Percentiles rank a stretch among this genome's conserved stretches.
phyloP scores from a whole-genome alignment of 148 eudicot species.

The Arbutus unedo region DNA sequence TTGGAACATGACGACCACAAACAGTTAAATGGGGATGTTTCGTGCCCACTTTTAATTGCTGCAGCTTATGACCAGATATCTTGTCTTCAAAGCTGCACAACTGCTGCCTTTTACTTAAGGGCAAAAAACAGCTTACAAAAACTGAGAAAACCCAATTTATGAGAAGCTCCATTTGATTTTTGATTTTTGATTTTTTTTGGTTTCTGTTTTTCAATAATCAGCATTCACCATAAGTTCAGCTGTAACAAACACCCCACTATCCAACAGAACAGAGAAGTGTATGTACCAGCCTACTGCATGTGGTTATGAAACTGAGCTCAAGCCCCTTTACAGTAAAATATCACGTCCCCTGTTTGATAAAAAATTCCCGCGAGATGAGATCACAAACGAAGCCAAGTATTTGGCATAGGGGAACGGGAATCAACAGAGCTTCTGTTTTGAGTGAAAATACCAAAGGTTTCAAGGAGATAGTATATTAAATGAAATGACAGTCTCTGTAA shows the following conservation, averaged over 20 bases:
- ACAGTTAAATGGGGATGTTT: not conserved
- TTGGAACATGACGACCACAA: not conserved
- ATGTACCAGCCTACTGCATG: not conserved
- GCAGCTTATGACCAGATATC: not conserved
- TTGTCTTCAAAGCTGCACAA: not conserved
- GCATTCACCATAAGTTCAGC: not conserved
- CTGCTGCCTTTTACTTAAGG: not conserved
- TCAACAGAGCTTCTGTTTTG: too few relatives aligned
- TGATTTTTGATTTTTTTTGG: not conserved
- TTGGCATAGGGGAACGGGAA: too few relatives aligned
- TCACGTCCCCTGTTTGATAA: not conserved
- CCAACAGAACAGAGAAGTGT: not conserved
- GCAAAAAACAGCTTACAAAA: not conserved
- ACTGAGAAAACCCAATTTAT: not conserved
- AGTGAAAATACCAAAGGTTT: too few relatives aligned
- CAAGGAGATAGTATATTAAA: too few relatives aligned
- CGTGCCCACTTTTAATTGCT: not conserved
- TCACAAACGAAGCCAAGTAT: not conserved
- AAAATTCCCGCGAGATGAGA: not conserved
- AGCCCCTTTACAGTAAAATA: not conserved
- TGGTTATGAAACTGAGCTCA: not conserved
- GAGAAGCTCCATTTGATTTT: not conserved
- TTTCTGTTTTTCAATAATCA: not conserved
- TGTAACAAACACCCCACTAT: not conserved
- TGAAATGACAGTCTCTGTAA: too few relatives aligned